A percentile compares a stretch with the other conserved stretches of the same genome.
Evolutionary conservation across 768 basidiomycete genomes (phyloP).

Genomic region (Leccinum sublutescens): DNA sequence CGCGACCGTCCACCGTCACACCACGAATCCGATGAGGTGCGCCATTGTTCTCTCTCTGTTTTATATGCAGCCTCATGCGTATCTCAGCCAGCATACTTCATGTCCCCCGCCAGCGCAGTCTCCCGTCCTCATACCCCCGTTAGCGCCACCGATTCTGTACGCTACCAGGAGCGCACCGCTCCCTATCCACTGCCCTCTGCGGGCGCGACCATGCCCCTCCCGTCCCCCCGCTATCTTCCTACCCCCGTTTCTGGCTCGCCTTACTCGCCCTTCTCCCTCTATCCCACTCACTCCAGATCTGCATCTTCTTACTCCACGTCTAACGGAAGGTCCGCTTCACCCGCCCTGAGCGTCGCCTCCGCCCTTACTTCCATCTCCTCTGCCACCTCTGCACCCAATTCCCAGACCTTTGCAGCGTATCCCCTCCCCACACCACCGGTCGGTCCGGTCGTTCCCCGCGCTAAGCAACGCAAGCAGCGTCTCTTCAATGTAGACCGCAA

Average conservation of each 20-base stretch:
- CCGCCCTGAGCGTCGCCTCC: slow-evolving; percentile 57
- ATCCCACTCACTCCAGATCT: slow-evolving; percentile 46
- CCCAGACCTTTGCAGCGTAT: slow-evolving; percentile 30
- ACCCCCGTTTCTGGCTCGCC: slow-evolving; percentile 46
- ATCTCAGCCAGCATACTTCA: slow-evolving; percentile 35
- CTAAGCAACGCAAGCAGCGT: slow-evolving; percentile 67
- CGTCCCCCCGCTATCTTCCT: slow-evolving; percentile 44
- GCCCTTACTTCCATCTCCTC: slow-evolving; percentile 54
- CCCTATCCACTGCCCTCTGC: slow-evolving; percentile 25
- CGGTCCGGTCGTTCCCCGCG: slow-evolving; percentile 33
- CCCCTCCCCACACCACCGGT: slow-evolving; percentile 29
- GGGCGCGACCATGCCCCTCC: slow-evolving; percentile 28
- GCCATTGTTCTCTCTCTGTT: not conserved
- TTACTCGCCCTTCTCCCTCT: slow-evolving; percentile 45
- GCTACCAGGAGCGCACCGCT: slow-evolving; percentile 36
- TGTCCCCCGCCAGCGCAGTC: slow-evolving; percentile 33
- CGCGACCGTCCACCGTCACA: slow-evolving; percentile 28
- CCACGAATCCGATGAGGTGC: slow-evolving; percentile 31
- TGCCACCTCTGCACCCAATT: slow-evolving; percentile 31
- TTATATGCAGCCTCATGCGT: slow-evolving; percentile 10
- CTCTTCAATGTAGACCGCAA: slow-evolving; percentile 75
- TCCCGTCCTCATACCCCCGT: slow-evolving; percentile 42
- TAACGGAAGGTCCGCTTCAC: slow-evolving; percentile 57
- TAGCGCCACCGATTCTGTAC: slow-evolving; percentile 32
- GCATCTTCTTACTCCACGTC: slow-evolving; percentile 43